Base-by-base conservation (phyloP, 805 yeast species). In the Ogataea haglerorum region DNA sequence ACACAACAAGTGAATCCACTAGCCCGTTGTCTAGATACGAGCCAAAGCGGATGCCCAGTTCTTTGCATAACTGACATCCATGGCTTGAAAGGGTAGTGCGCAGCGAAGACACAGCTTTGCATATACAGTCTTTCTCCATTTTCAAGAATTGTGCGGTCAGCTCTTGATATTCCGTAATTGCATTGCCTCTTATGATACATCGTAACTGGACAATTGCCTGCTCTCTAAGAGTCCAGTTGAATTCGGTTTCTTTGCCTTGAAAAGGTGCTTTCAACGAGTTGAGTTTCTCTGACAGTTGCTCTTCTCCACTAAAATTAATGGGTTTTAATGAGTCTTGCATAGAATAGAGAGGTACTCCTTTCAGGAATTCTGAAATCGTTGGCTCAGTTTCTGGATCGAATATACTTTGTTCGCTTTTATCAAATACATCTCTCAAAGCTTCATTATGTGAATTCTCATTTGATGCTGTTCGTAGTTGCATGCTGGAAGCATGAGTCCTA, bases 211-310 rank as follows among this genome's bases (percentile, higher is more conserved):
- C 53, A 3, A 88, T 73, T 36, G 67, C 67, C 38, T 73, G 71
- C 52, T 90, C 96, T 54, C 99, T 72, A 0, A 54, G 51, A 16
- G 68, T 63, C 99, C 99, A 93, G 57, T 93, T 93, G 43, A 73
- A 72, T 56, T 93, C 99, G 0, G 95, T 84, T 59, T 93, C 99
- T 53, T 82, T 70, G 5, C 82, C 84, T 7, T 70, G 74, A 52
- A 91, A 89, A 17, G 58, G 49, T 0, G 58, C 44, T 7, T 44
- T 24, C 61, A 66, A 52, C 9, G 44, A 40, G 22, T 62, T 65
- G 15, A 65, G 38, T 12, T 59, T 54, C 4, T 53, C 53, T 6
- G 48, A 40, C 21, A 72, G 47, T 10, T 55, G 51, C 26, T 59
- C 55, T 10, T 57, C 57, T 28, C 63, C 47, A 4, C 38, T 13